Evolutionary conservation across 2,329 filamentous ascomycete genomes (phyloP).

Genomic region (Ceratocystis diversiconidia): DNA sequence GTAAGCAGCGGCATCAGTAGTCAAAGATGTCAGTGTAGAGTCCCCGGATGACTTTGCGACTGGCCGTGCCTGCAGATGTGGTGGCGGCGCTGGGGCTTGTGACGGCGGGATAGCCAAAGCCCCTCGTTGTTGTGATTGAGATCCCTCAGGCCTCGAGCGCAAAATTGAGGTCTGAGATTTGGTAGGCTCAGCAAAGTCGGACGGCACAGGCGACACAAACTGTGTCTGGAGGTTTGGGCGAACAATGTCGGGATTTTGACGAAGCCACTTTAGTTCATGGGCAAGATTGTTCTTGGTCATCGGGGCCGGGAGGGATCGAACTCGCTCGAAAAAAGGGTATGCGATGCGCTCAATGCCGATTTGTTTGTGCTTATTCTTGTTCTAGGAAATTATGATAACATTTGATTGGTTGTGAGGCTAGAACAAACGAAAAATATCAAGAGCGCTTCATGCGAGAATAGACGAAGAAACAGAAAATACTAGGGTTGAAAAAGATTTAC

Average conservation of each 20-base stretch:
- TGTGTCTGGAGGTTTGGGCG: constrained; percentile 29
- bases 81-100: constrained; percentile 22
- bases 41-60: background rate
- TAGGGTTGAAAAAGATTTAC: background rate
- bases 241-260: constrained; percentile 33
- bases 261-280: constrained; percentile 44
- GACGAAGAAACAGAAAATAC: background rate
- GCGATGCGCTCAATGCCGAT: background rate
- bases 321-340: background rate
- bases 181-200: constrained; percentile 17
- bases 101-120: constrained; percentile 22
- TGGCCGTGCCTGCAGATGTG: background rate
- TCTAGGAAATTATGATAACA: background rate
- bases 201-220: constrained; percentile 25
- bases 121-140: constrained; percentile 1
- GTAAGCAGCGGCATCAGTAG: constrained; percentile 25
- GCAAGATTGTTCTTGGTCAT: constrained; percentile 50
- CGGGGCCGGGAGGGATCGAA: constrained; percentile 23
- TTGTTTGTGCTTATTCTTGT: background rate
- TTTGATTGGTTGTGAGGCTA: background rate
- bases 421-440: background rate
- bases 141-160: background rate
- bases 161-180: constrained; percentile 12
- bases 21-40: background rate
- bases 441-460: background rate